Evolutionary conservation across 805 yeast species (phyloP).

Genomic region (Peterozyma toletana): DNA sequence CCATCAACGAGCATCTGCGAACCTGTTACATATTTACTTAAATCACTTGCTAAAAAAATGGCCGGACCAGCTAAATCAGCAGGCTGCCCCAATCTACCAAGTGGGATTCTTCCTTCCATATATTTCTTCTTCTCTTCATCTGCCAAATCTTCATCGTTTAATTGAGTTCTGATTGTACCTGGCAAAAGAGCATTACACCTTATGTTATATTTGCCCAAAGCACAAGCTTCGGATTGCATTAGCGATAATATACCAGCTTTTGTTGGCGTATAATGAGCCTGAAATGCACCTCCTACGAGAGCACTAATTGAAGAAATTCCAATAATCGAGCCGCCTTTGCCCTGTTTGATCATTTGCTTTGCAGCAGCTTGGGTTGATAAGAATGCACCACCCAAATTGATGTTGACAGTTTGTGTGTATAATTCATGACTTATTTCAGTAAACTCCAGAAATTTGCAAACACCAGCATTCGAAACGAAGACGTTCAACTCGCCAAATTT

Average conservation of each 20-base stretch:
- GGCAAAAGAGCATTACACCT: slow-evolving; percentile 39
- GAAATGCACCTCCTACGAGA: slow-evolving; percentile 36
- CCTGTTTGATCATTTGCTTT: slow-evolving; percentile 34
- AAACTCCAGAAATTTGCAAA: slow-evolving; percentile 33
- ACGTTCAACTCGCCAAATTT: slow-evolving; percentile 32
- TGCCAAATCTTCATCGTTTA: slow-evolving; percentile 34
- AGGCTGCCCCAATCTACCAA: slow-evolving; percentile 30
- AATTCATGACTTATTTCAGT: slow-evolving; percentile 30
- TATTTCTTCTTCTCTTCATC: slow-evolving; percentile 25
- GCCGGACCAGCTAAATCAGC: slow-evolving; percentile 35
- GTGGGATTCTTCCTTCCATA: slow-evolving; percentile 33
- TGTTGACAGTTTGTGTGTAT: slow-evolving; percentile 25
- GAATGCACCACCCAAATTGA: slow-evolving; percentile 36
- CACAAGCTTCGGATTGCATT: slow-evolving; percentile 36
- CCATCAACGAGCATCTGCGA: slow-evolving; percentile 38
- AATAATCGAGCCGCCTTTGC: slow-evolving; percentile 40
- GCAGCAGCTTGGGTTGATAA: slow-evolving; percentile 42
- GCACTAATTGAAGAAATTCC: slow-evolving; percentile 36
- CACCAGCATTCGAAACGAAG: slow-evolving; percentile 40
- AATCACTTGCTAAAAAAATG: slow-evolving; percentile 30
- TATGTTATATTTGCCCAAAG: slow-evolving; percentile 34
- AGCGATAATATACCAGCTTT: slow-evolving; percentile 37
- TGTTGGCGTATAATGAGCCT: slow-evolving; percentile 40
- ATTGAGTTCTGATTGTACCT: slow-evolving; percentile 33
- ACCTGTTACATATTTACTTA: slow-evolving; percentile 30